Base-by-base conservation (phyloP, 805 yeast species). In the Suhomyces xylopsoci region DNA sequence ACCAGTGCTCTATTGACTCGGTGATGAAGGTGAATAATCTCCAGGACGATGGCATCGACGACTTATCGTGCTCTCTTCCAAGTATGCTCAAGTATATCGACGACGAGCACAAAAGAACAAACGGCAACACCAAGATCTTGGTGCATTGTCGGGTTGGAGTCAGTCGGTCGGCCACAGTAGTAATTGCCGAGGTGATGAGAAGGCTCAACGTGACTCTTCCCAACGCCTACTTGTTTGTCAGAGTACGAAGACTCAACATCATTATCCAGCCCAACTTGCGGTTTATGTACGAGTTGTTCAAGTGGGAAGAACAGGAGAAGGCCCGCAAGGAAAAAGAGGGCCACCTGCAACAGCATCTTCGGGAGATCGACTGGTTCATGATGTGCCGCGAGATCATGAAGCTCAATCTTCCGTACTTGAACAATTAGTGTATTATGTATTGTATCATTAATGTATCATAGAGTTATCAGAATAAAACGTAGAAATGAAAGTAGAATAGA, bases 71-170 rank as follows among this genome's bases (percentile, higher is more conserved):
- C 36, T 80, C 87, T 3, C 73, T 92, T 44, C 82, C 84, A 12
- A 77, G 78, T 40, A 84, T 92, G 20, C 71, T 93, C 41, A 73
- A 79, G 1, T 89, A 83, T 62, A 81, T 91, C 49, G 87, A 88
- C 50, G 80, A 64, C 41, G 61, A 57, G 43, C 51, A 55, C 28
- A 32, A 48, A 20, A 52, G 50, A 44, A 56, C 65, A 6, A 56
- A 58, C 19, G 73, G 69, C 4, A 51, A 60, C 17, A 62, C 69
- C 26, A 68, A 57, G 58, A 71, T 74, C 17, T 74, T 93, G 55
- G 92, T 93, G 9, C 98, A 93, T 67, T 93, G 98, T 62, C 88
- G 96, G 63, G 97, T 90, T 47, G 98, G 98, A 0, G 98, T 93
- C 3, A 89, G 97, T 0, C 75, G 98, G 51, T 89, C 96, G 2